A percentile compares a stretch with the other conserved stretches of the same genome.
Conservation (phyloP, 768 basidiomycete species). For the Cubamyces sp. region DNA sequence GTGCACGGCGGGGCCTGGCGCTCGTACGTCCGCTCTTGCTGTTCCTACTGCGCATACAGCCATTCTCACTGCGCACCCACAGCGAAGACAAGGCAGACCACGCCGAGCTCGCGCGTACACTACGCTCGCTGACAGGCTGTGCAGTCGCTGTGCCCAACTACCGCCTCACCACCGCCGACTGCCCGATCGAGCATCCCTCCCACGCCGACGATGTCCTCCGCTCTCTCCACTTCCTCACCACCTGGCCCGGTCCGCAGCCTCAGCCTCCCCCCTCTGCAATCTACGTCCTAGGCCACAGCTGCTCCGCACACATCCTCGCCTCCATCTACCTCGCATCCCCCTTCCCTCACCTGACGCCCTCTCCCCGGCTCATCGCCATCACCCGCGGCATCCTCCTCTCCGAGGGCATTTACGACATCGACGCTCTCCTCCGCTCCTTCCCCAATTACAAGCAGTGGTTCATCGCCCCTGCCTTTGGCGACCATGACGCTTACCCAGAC, state of each 20-base stretch:
- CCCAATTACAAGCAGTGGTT: constrained; percentile 75
- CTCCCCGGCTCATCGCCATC: constrained; percentile 43
- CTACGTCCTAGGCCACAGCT: constrained; percentile 78
- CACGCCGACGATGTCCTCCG: constrained; percentile 69
- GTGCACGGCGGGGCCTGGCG: constrained; percentile 88
- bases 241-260: constrained; percentile 46
- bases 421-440: constrained; percentile 63
- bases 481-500: constrained; percentile 47
- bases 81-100: constrained; percentile 79
- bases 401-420: constrained; percentile 81
- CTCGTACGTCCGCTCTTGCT: constrained; percentile 49
- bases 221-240: constrained; percentile 61
- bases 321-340: constrained; percentile 62
- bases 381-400: constrained; percentile 63
- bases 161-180: constrained; percentile 58
- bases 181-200: constrained; percentile 61
- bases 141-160: constrained; percentile 81
- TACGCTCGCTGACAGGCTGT: constrained; percentile 52
- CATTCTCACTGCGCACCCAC: constrained; percentile 16
- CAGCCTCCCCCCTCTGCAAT: constrained; percentile 48
- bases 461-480: constrained; percentile 65
- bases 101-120: constrained; percentile 51
- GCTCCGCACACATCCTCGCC: constrained; percentile 79
- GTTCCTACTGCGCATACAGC: not conserved
- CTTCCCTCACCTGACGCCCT: constrained; percentile 46